Evolutionary conservation across 164 flowering plant species (phyloP).

Genomic region (Aristolochia californica): DNA sequence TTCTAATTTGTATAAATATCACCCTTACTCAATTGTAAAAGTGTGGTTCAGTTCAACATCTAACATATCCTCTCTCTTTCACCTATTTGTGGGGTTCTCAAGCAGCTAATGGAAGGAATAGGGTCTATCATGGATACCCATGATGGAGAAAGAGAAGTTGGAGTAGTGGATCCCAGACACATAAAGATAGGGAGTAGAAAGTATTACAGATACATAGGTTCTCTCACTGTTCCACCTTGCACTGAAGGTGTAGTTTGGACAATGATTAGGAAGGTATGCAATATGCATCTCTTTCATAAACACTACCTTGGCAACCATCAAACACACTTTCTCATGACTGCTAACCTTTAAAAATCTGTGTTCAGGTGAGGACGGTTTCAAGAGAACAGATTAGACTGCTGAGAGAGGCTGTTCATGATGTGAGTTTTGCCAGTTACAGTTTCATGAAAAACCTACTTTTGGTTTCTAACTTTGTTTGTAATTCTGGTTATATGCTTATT

Average conservation of each 20-base stretch:
- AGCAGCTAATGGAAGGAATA: conserved; percentile 21
- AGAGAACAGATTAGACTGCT: conserved; percentile 6
- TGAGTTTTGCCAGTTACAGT: background rate
- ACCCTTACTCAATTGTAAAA: no score
- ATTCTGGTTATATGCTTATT: background rate
- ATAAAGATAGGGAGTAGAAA: conserved; percentile 21
- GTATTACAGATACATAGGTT: conserved; percentile 43
- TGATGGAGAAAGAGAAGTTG: conserved; percentile 13
- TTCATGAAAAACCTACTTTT: background rate
- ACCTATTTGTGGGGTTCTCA: background rate
- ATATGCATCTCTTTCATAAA: background rate
- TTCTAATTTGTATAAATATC: no score
- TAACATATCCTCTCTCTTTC: background rate
- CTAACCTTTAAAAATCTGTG: background rate
- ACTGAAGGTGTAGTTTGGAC: conserved; percentile 47
- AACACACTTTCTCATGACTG: background rate
- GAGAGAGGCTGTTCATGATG: conserved; percentile 9
- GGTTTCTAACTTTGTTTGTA: background rate
- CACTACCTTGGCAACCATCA: background rate
- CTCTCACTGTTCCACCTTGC: conserved; percentile 40
- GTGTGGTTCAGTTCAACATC: no score
- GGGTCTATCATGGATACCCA: conserved; percentile 6
- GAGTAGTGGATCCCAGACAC: conserved; percentile 21
- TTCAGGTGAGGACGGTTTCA: conserved; percentile 13
- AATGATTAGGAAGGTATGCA: conserved; percentile 31